Evolutionary conservation across 306 rosid species (phyloP).

Genomic region (Corylus heterophylla): DNA sequence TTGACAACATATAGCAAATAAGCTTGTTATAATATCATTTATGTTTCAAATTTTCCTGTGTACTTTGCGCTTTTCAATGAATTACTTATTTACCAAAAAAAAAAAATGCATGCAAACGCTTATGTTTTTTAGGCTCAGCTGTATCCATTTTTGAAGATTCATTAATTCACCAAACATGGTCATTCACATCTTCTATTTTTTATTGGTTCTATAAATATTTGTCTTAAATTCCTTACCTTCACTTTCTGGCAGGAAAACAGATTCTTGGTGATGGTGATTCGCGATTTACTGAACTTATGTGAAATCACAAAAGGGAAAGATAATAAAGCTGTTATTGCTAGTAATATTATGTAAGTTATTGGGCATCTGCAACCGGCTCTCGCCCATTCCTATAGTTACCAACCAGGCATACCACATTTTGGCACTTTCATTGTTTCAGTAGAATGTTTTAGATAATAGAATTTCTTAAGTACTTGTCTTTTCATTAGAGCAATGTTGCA

Average conservation of each 20-base stretch:
- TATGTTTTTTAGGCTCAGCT: background rate
- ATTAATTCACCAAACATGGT: background rate
- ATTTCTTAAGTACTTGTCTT: background rate
- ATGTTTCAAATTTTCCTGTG: background rate
- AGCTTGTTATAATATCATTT: background rate
- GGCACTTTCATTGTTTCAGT: background rate
- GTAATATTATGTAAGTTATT: slow-evolving; percentile 84
- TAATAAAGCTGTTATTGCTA: slow-evolving; percentile 97
- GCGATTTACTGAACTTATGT: slow-evolving; percentile 88
- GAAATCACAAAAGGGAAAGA: slow-evolving; percentile 98
- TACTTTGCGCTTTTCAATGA: no score
- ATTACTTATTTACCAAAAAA: no score
- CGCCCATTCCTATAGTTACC: background rate
- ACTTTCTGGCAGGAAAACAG: slow-evolving; percentile 78
- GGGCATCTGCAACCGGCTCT: background rate
- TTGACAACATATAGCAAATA: background rate
- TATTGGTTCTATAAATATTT: slow-evolving; percentile 2
- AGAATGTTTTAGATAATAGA: background rate
- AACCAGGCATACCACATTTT: background rate
- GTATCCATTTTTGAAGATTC: background rate
- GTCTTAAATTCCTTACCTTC: slow-evolving; percentile 21
- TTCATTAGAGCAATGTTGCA: background rate
- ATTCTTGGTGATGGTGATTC: slow-evolving; percentile 99
- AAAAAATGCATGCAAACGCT: background rate
- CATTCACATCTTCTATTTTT: background rate